Evolutionary conservation across 2,329 filamentous ascomycete genomes (phyloP), one percentile per base, ranked within the genome.

Genomic region (Ramularia endophylla): DNA sequence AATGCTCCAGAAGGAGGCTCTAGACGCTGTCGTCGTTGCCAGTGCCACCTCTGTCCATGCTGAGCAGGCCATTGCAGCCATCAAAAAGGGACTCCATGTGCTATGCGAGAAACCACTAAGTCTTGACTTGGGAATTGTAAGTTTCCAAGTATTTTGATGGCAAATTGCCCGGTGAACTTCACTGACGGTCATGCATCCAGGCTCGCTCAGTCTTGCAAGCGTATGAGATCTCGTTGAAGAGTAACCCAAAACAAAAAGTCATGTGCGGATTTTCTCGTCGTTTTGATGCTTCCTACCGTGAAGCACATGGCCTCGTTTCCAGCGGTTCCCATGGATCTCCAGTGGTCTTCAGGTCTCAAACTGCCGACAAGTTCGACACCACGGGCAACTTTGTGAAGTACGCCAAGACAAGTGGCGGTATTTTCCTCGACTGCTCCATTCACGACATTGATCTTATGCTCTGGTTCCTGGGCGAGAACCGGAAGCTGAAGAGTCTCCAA

Each of bases 21-120:
- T 78, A 1, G 66, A 76, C 54, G 75, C 75, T 1, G 69, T 78
- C 1, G 68, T 75, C 27, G 64, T 79, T 12, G 71, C 72, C 1
- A 73, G 68, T 1, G 75, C 73, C 5, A 74, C 73, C 0, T 74
- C 68, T 1, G 72, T 72, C 2, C 77, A 80, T 48, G 74, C 74
- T 0, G 68, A 75, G 47, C 72, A 80, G 51, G 70, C 74, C 3
- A 71, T 77, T 52, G 69, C 72, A 46, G 74, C 74, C 7, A 76
- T 80, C 33, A 57, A 74, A 33, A 65, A 65, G 8, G 68, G 71
- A 25, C 65, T 73, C 44, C 75, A 80, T 47, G 73, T 78, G 0
- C 58, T 79, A 7, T 78, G 74, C 47, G 76, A 80, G 64, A 79
- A 69, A 51, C 66, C 66, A 3, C 48, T 69, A 9, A 60, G 55